Evolutionary conservation across 2,329 filamentous ascomycete genomes (phyloP).

Genomic region (Alternaria conjuncta): DNA sequence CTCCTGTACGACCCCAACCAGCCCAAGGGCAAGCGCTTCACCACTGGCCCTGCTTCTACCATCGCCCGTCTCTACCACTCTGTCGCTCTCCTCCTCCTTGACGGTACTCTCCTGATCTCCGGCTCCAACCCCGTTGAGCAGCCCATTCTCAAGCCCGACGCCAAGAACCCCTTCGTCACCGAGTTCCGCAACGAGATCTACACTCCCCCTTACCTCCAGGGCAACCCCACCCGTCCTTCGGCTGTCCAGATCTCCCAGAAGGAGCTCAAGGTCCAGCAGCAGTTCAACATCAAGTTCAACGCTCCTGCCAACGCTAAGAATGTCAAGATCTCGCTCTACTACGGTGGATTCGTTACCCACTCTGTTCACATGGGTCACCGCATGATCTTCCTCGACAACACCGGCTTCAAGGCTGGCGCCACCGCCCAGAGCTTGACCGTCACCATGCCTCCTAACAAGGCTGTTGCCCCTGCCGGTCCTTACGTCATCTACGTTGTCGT

Average conservation of each 20-base stretch:
- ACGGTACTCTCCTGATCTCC: conserved; percentile 65
- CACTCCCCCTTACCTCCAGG: conserved; percentile 65
- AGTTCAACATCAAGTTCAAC: conserved; percentile 58
- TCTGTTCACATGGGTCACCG: conserved; percentile 67
- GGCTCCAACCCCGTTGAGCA: conserved; percentile 68
- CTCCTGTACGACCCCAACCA: conserved; percentile 65
- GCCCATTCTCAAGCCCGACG: conserved; percentile 57
- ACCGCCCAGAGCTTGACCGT: conserved; percentile 57
- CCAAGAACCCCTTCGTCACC: conserved; percentile 59
- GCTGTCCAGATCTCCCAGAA: conserved; percentile 55
- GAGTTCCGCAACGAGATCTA: conserved; percentile 69
- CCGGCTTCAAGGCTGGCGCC: conserved; percentile 54
- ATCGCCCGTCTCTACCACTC: conserved; percentile 65
- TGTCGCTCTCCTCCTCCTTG: conserved; percentile 64
- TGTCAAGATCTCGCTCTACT: conserved; percentile 61
- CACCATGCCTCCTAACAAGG: conserved; percentile 62
- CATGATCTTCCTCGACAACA: conserved; percentile 61
- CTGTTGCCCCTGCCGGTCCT: conserved; percentile 64
- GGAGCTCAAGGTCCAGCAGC: conserved; percentile 51
- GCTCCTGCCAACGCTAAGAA: conserved; percentile 51
- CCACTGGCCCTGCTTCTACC: conserved; percentile 52
- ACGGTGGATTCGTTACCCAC: conserved; percentile 67
- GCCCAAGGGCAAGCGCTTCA: conserved; percentile 59
- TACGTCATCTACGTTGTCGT: conserved; percentile 66
- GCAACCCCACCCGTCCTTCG: conserved; percentile 59